phyloP scores from a whole-genome alignment of 345 rosid species.

The Trapa incisa region DNA sequence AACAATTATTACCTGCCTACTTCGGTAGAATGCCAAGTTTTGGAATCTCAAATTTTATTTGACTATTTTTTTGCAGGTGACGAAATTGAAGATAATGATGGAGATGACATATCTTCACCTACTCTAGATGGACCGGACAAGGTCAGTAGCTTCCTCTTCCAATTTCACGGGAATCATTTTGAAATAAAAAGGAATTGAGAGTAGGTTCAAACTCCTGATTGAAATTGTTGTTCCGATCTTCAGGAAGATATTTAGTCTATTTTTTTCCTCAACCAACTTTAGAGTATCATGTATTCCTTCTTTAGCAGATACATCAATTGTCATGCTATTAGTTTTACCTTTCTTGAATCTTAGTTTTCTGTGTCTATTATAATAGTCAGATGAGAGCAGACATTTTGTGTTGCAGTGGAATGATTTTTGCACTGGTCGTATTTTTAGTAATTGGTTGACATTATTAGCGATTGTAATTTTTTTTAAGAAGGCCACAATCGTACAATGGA shows the following conservation, averaged over 20 bases:
- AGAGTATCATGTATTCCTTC: not conserved
- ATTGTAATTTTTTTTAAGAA: not conserved
- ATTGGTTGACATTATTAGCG: not conserved
- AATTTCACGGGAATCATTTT: not conserved
- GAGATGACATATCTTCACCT: conserved; percentile 19
- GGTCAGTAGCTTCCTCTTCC: conserved; percentile 15
- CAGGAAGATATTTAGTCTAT: not conserved
- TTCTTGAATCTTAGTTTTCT: not conserved
- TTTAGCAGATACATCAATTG: not conserved
- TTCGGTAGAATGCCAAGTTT: not conserved
- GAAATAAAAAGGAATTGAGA: not conserved
- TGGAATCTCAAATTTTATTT: not conserved
- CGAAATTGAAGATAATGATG: conserved; percentile 24
- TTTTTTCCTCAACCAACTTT: not conserved
- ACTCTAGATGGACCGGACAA: conserved; percentile 20
- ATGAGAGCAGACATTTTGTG: not conserved
- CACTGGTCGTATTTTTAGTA: not conserved
- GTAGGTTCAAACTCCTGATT: not conserved
- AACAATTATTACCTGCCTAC: no score
- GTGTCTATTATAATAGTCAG: not conserved
- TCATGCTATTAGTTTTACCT: not conserved
- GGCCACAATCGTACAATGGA: not conserved
- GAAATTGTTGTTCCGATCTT: not conserved
- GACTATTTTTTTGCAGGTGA: conserved; percentile 24
- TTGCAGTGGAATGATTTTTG: not conserved